Evolutionary conservation across 2,329 filamentous ascomycete genomes (phyloP).

Genomic region (Exophiala aquamarina): DNA sequence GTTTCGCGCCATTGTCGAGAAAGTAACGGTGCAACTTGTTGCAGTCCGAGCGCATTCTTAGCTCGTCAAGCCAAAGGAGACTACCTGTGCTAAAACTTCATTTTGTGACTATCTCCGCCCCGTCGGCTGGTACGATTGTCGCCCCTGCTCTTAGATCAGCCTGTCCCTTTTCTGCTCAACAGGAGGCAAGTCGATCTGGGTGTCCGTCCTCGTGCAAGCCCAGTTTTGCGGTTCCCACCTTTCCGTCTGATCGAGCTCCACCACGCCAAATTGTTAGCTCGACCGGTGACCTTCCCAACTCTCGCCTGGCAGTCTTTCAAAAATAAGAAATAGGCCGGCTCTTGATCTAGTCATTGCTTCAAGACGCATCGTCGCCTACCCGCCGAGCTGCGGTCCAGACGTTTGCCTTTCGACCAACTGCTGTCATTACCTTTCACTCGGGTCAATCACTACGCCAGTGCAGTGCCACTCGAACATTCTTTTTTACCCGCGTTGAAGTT

Average conservation of each 20-base stretch:
- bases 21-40: slow-evolving; percentile 19
- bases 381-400: slow-evolving; percentile 22
- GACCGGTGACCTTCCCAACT: slow-evolving; percentile 12
- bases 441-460: slow-evolving; percentile 19
- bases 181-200: slow-evolving; percentile 24
- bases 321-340: slow-evolving; percentile 28
- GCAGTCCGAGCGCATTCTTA: slow-evolving; percentile 22
- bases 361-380: slow-evolving; percentile 24
- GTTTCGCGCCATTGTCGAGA: slow-evolving; percentile 22
- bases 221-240: slow-evolving; percentile 22
- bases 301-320: slow-evolving; percentile 23
- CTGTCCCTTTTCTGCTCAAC: slow-evolving; percentile 15
- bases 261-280: slow-evolving; percentile 17
- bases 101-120: slow-evolving; percentile 18
- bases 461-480: slow-evolving; percentile 10
- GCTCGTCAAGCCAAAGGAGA: slow-evolving; percentile 11
- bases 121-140: slow-evolving; percentile 20
- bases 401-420: slow-evolving; percentile 22
- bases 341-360: slow-evolving; percentile 28
- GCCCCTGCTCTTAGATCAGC: slow-evolving; percentile 25
- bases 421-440: slow-evolving; percentile 24
- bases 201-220: slow-evolving; percentile 18
- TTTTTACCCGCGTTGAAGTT: slow-evolving; percentile 6
- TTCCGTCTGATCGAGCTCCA: slow-evolving; percentile 19
- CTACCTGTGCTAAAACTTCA: slow-evolving; percentile 9